These are phyloP conservation scores for Aspergillus quadrilineatus DNA, from an alignment of 2,329 filamentous ascomycete species.

Conservation along the genomic window DNA sequence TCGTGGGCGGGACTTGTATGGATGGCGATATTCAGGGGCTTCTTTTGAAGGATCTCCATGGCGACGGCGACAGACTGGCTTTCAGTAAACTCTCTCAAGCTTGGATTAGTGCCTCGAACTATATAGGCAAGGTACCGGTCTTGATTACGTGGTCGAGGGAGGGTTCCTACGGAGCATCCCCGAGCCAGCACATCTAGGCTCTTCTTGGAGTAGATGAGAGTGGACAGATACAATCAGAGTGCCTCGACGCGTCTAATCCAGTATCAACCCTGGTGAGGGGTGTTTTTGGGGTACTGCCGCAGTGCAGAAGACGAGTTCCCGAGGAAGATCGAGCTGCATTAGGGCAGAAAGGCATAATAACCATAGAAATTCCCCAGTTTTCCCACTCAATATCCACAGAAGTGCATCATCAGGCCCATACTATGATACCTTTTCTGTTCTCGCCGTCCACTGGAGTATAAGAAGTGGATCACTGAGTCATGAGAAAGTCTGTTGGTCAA, in stretches of 20 bases:
- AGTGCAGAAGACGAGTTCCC: not conserved
- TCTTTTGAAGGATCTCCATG: conserved; percentile 18
- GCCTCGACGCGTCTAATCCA: too few relatives aligned
- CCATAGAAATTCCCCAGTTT: not conserved
- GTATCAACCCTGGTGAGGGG: too few relatives aligned
- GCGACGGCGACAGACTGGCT: not conserved
- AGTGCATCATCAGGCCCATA: not conserved
- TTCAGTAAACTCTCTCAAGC: not conserved
- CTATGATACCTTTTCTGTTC: not conserved
- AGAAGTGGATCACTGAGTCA: too few relatives aligned
- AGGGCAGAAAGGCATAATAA: not conserved
- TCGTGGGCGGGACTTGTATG: conserved; percentile 21
- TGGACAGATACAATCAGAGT: too few relatives aligned
- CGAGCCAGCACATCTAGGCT: not conserved
- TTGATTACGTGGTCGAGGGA: not conserved
- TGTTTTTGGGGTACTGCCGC: not conserved
- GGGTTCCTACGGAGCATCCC: not conserved
- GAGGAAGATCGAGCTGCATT: not conserved
- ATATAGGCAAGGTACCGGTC: not conserved
- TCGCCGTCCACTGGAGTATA: too few relatives aligned
- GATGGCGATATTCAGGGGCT: conserved; percentile 20
- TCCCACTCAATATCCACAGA: not conserved
- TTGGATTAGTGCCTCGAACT: not conserved
- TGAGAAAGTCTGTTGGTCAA: too few relatives aligned
- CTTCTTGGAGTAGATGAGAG: too few relatives aligned